A percentile compares a stretch with the other conserved stretches of the same genome.
Evolutionary conservation across 805 yeast species (phyloP).

Genomic region (Candida pini): DNA sequence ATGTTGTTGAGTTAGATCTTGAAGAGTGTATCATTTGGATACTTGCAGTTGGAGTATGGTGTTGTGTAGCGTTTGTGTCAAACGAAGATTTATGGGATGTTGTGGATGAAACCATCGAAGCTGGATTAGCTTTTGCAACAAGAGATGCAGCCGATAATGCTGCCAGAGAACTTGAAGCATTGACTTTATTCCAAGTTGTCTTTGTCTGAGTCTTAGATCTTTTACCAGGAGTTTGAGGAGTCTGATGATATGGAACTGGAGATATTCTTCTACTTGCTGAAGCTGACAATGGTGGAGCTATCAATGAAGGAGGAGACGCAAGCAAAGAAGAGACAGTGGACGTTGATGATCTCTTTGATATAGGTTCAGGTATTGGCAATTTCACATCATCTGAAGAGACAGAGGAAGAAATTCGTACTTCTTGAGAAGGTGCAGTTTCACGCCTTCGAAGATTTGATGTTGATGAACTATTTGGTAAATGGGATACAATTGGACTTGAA

Average conservation of each 20-base stretch:
- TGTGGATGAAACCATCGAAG: conserved; percentile 18
- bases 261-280: neutral
- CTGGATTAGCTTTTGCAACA: conserved; percentile 29
- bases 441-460: conserved; percentile 3
- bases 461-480: conserved; percentile 1
- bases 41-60: too few species aligned
- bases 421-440: neutral
- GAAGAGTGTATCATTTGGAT: too few species aligned
- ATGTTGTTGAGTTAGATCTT: too few species aligned
- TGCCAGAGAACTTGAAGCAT: conserved; percentile 23
- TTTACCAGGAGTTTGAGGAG: neutral
- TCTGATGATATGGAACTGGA: neutral
- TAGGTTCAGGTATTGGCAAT: too few species aligned
- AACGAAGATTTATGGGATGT: neutral
- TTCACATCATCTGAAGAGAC: too few species aligned
- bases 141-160: conserved; percentile 32
- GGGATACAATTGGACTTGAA: neutral
- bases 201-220: conserved; percentile 3
- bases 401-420: neutral
- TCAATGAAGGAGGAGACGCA: neutral
- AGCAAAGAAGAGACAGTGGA: neutral
- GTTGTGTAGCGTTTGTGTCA: too few species aligned
- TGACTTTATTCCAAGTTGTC: conserved; percentile 25
- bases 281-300: neutral
- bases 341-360: too few species aligned